A percentile compares a stretch with the other conserved stretches of the same genome.
Conservation (phyloP, 352 stramenopile species). For the Globisporangium echinulatum region DNA sequence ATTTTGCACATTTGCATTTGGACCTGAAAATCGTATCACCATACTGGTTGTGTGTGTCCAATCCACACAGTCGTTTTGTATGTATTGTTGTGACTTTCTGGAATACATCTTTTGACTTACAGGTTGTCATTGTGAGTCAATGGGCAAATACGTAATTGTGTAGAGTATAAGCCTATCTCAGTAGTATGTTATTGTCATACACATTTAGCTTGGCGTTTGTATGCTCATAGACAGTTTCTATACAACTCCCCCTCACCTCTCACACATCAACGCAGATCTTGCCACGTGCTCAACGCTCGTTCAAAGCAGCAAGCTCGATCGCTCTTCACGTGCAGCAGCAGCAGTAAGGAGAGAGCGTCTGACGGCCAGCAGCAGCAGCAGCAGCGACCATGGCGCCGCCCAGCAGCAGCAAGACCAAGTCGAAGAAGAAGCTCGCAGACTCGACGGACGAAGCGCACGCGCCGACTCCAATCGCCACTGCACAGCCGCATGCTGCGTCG, state of each 20-base stretch:
- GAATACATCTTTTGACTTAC: too few relatives aligned
- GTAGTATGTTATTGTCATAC: too few relatives aligned
- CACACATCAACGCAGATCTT: constrained; percentile 1
- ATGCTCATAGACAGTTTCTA: too few relatives aligned
- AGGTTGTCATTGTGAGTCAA: too few relatives aligned
- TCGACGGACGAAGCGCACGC: constrained; percentile 16
- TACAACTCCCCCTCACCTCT: not conserved
- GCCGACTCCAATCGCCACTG: not conserved
- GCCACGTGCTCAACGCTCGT: constrained; percentile 4
- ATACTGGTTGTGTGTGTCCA: too few relatives aligned
- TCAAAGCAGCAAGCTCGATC: not conserved
- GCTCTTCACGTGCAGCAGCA: not conserved
- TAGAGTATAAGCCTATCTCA: too few relatives aligned
- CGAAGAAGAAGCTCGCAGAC: constrained; percentile 36
- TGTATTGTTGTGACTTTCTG: too few relatives aligned
- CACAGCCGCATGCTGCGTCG: not conserved
- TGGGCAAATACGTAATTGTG: too few relatives aligned
- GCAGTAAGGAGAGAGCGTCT: too few relatives aligned
- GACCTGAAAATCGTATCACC: too few relatives aligned
- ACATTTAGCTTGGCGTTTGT: too few relatives aligned
- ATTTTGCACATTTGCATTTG: not conserved
- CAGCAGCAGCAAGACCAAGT: constrained; percentile 26
- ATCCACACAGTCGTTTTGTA: too few relatives aligned
- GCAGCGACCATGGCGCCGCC: constrained; percentile 26
- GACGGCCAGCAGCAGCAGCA: not conserved